Conservation (phyloP, 345 rosid species). For the Rhodamnia rubescens region DNA sequence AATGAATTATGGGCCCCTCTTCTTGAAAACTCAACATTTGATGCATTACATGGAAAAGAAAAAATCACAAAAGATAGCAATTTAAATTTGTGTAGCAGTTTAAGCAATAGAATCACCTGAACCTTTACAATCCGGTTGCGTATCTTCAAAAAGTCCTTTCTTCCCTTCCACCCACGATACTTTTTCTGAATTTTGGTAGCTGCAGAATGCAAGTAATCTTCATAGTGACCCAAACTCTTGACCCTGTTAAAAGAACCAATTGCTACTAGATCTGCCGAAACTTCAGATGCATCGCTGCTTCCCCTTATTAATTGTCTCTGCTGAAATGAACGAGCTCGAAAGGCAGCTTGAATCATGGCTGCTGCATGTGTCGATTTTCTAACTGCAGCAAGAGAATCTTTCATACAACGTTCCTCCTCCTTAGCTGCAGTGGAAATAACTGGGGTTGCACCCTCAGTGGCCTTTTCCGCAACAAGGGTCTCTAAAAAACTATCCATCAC, state of each 20-base stretch:
- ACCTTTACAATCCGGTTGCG: slow-evolving; percentile 44
- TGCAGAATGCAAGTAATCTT: slow-evolving; percentile 52
- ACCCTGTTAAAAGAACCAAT: slow-evolving; percentile 31
- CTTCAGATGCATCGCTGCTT: slow-evolving; percentile 16
- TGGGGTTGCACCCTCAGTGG: slow-evolving; percentile 8
- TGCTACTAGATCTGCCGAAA: slow-evolving; percentile 27
- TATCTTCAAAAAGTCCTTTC: slow-evolving; percentile 45
- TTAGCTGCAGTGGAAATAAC: slow-evolving; percentile 2
- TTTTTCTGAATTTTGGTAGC: slow-evolving; percentile 50
- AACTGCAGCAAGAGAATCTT: slow-evolving; percentile 52
- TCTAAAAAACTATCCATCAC: slow-evolving; percentile 1
- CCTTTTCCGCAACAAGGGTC: slow-evolving; percentile 13
- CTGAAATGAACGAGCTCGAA: slow-evolving; percentile 29
- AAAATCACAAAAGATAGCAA: neutral
- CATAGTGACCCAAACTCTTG: slow-evolving; percentile 26
- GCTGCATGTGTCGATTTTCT: slow-evolving; percentile 55
- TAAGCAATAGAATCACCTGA: slow-evolving; percentile 27
- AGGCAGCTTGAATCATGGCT: slow-evolving; percentile 43
- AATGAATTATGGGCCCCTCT: neutral
- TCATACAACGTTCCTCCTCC: slow-evolving; percentile 31
- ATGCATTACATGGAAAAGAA: neutral
- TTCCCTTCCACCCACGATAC: slow-evolving; percentile 61
- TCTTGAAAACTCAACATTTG: neutral
- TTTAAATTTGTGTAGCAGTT: neutral
- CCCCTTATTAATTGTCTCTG: slow-evolving; percentile 22